Evolutionary conservation across 306 rosid species (phyloP), one percentile per base, ranked within the genome.

Genomic region (Acacia crassicarpa): DNA sequence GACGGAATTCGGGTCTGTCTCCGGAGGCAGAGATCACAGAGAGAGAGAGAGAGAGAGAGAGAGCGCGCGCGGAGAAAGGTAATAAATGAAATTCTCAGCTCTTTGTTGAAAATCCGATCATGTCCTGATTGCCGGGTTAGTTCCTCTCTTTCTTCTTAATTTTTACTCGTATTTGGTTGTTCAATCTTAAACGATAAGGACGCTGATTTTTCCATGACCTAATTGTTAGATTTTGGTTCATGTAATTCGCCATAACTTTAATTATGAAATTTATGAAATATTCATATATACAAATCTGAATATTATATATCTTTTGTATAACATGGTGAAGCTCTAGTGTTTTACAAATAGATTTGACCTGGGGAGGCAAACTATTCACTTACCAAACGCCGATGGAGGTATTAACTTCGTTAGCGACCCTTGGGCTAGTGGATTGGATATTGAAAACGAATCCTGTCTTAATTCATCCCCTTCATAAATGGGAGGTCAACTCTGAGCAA

Each of bases 111-210:
- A 69, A 49, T 78, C 16, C 70, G 67, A 72, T 79, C 56, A 67
- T 74, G 58, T 67, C 67, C 66, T 78, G 41, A 30, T 41, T 72
- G 41, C 76, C 32, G 38, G 83, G 83, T 85, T 25, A 8, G 83
- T 72, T 75, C 56, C 63, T 78, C 25, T 61, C 15, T 13, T 54
- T 22, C 8, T 3, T 51, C 68, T 9, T 27, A 38, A 0, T 51
- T 30, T 22, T n/a, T 8, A 56, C n/a, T 16, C 23, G 25, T 8
- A 56, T 56, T 56, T 56, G 14, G 20, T 23, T 70, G 54, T 44
- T 74, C 27, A 6, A 53, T 16, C n/a, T 53, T 16, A 19, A 19
- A 53, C 59, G 0, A 53, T 53, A 8, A 25, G 32, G 59, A 16
- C 51, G 70, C 45, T 74, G 13, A 27, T 17, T 44, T 63, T 61